A percentile compares a stretch with the other conserved stretches of the same genome.
Evolutionary conservation across 768 basidiomycete genomes (phyloP).

Genomic region (Phallus indusiatus): DNA sequence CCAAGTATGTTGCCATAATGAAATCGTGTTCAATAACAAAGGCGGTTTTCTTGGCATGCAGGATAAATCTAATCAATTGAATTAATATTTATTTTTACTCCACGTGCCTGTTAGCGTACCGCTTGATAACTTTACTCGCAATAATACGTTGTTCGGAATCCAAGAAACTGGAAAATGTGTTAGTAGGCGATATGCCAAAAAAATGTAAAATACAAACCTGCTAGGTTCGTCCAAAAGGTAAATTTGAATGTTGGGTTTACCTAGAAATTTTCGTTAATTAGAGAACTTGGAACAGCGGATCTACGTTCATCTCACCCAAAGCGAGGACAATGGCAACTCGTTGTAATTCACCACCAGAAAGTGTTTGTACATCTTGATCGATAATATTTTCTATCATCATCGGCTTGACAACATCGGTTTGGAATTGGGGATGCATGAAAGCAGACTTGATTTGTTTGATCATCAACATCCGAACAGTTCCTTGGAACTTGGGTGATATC

Average conservation of each 20-base stretch:
- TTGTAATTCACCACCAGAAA: conserved; percentile 97
- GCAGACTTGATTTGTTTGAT: conserved; percentile 90
- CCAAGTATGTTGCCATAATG: conserved; percentile 99
- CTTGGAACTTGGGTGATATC: conserved; percentile 95
- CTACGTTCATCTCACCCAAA: conserved; percentile 42
- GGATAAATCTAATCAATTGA: conserved; percentile 57
- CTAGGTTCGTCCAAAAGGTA: conserved; percentile 96
- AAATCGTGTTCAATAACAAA: conserved; percentile 99
- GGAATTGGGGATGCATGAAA: conserved; percentile 99
- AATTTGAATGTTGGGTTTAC: conserved; percentile 72
- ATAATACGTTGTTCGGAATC: conserved; percentile 99
- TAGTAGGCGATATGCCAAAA: conserved; percentile 1
- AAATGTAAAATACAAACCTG: conserved; percentile 34
- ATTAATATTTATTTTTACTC: not conserved
- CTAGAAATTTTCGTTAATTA: conserved; percentile 20
- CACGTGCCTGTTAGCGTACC: conserved; percentile 32
- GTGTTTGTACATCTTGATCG: conserved; percentile 96
- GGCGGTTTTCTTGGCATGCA: conserved; percentile 94
- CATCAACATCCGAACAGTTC: conserved; percentile 91
- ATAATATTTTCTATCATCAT: conserved; percentile 92
- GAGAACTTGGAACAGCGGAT: conserved; percentile 1
- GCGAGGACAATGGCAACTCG: conserved; percentile 94
- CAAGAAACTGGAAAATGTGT: conserved; percentile 55
- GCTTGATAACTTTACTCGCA: conserved; percentile 95
- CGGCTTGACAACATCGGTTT: conserved; percentile 94